A percentile compares a stretch with the other conserved stretches of the same genome.
These are phyloP conservation scores for Tagetes patula DNA, from an alignment of 129 eudicot genomes.

Conservation along the genomic window DNA sequence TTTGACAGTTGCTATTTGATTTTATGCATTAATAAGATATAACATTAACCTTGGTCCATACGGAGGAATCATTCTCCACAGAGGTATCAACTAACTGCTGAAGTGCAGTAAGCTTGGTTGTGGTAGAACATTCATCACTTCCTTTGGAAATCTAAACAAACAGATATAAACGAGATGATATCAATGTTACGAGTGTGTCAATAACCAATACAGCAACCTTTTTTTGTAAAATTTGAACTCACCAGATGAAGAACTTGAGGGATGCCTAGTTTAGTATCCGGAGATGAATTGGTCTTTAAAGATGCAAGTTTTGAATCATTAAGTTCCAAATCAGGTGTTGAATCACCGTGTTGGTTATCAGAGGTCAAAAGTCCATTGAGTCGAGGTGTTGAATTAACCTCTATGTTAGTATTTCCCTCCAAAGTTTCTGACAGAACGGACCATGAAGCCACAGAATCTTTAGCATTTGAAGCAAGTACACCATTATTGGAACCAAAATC, in stretches of 20 bases:
- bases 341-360: conserved; percentile 37
- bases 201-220: background rate
- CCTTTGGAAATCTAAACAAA: conserved; percentile 67
- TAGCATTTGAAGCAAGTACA: conserved; percentile 37
- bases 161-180: conserved; percentile 10
- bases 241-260: conserved; percentile 85
- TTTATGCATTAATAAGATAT: conserved; percentile 11
- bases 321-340: conserved; percentile 37
- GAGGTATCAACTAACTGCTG: conserved; percentile 86
- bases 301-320: conserved; percentile 46
- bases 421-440: conserved; percentile 31
- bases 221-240: conserved; percentile 29
- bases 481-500: conserved; percentile 46
- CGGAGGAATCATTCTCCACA: conserved; percentile 56
- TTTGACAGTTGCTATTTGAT: background rate
- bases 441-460: conserved; percentile 52
- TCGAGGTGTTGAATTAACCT: conserved; percentile 50
- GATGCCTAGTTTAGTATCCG: conserved; percentile 74
- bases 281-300: conserved; percentile 40
- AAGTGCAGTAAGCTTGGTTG: conserved; percentile 60
- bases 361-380: conserved; percentile 51
- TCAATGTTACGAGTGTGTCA: conserved; percentile 10
- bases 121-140: conserved; percentile 52
- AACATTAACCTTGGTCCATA: conserved; percentile 76
- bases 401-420: conserved; percentile 41